Percentiles rank a stretch among this genome's conserved stretches.
phyloP scores from a whole-genome alignment of 352 stramenopile species.

The Phytophthora ramorum region DNA sequence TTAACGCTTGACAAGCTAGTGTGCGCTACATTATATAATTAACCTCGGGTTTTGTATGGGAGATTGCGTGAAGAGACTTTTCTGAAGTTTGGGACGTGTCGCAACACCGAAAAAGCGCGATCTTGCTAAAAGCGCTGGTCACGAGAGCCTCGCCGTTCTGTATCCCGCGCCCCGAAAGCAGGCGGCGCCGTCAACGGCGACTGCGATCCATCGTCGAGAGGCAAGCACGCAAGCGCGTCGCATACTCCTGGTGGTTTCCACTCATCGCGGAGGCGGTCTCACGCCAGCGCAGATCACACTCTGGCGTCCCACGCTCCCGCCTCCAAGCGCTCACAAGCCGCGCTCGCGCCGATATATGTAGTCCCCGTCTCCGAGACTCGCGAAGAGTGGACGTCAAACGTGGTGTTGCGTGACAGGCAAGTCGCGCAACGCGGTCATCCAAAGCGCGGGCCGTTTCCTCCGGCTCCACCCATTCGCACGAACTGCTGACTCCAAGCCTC shows the following conservation, averaged over 20 bases:
- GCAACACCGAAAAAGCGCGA: conserved; percentile 23
- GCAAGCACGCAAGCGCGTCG: conserved; percentile 17
- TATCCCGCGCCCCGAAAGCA: conserved; percentile 4
- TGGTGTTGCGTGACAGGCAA: conserved; percentile 23
- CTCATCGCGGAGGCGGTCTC: background rate
- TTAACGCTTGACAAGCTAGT: conserved; percentile 6
- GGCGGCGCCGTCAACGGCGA: background rate
- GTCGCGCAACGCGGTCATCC: conserved; percentile 11
- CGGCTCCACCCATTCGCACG: conserved; percentile 18
- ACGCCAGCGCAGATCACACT: conserved; percentile 17
- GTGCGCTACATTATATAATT: conserved; percentile 4
- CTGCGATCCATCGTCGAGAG: conserved; percentile 12
- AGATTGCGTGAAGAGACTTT: conserved; percentile 2
- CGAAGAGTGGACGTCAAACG: conserved; percentile 14
- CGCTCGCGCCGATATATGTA: too few species aligned
- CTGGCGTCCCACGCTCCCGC: conserved; percentile 15
- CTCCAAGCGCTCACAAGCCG: background rate
- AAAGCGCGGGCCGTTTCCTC: conserved; percentile 15
- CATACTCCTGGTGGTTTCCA: conserved; percentile 7
- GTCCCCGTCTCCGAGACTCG: too few species aligned
- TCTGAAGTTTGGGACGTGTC: conserved; percentile 30
- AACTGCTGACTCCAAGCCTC: background rate
- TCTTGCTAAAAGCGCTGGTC: conserved; percentile 15
- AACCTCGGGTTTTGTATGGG: conserved; percentile 10
- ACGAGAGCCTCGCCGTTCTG: background rate